Conservation (phyloP, 192 early-diverging fungal genomes). For the Anaeromyces robustus region DNA sequence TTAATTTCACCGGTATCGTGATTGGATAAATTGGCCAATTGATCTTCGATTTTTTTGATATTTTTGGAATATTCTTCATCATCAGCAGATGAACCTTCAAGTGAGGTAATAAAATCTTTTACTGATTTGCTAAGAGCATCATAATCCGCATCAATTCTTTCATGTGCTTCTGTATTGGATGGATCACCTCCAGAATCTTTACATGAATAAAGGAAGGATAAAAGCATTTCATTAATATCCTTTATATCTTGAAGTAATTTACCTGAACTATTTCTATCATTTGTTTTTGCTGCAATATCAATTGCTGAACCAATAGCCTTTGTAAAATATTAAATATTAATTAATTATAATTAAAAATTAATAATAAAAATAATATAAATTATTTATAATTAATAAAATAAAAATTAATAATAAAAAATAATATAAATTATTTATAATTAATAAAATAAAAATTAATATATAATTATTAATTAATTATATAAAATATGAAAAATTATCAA, state of each 20-base stretch:
- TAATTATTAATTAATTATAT: too few relatives aligned
- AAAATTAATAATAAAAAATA: too few relatives aligned
- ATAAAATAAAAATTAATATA: too few relatives aligned
- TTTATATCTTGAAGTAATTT: slow-evolving; percentile 22
- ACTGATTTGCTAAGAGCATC: slow-evolving; percentile 10
- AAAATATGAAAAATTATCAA: too few relatives aligned
- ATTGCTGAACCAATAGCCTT: slow-evolving; percentile 17
- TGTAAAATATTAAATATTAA: not conserved
- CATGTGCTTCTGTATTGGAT: slow-evolving; percentile 6
- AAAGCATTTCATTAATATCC: slow-evolving; percentile 19
- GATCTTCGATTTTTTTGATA: slow-evolving; percentile 15
- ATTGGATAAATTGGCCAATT: slow-evolving; percentile 8
- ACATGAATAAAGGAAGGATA: slow-evolving; percentile 18
- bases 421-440: too few relatives aligned
- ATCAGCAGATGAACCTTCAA: slow-evolving; percentile 30
- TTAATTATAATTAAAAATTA: not conserved
- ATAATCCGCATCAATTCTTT: slow-evolving; percentile 15
- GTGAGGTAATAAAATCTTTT: slow-evolving; percentile 16
- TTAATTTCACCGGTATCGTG: slow-evolving; percentile 6
- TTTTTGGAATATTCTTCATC: slow-evolving; percentile 27
- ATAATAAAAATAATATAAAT: not conserved
- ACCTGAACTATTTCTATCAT: slow-evolving; percentile 18
- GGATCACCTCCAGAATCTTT: slow-evolving; percentile 11
- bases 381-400: not conserved
- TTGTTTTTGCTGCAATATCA: slow-evolving; percentile 20